Base-by-base conservation (phyloP, 768 basidiomycete species). In the Lactifluus pinguis region DNA sequence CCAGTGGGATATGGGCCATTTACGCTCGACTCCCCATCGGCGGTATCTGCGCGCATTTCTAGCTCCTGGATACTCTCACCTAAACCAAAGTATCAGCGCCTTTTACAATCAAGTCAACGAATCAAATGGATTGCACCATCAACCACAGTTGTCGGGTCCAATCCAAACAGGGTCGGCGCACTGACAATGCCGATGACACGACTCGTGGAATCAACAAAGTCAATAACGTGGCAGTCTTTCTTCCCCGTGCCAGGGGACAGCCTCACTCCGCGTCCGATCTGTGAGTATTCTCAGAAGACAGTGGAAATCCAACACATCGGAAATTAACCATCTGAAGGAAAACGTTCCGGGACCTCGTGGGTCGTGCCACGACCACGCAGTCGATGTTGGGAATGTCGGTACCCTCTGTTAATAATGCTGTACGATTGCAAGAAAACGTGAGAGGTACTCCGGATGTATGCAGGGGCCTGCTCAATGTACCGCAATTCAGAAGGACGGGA, bases 321-420 rank as follows among this genome's bases (percentile, higher is more conserved):
- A 3, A 29, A 56, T n/a, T 77, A 59, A 92, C 92, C 92, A 98
- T 97, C 68, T 98, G 95, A 17, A 90, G 83, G 68, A 94, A 92
- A 11, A 95, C 72, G 69, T 95, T 98, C 38, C 84, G 79, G 13
- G 93, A 95, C 29, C 88, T 80, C 2, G 95, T 98, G 17, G 95
- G 95, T 19, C 92, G 79, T 15, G 89, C 92, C 19, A 98, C 75
- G 38, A 98, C 71, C 9, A 98, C 80, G 63, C 94, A 97, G 68
- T 98, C 95, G 57, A 97, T 88, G 61, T 90, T 91, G 2, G 95
- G 95, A 54, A 98, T 92, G 75, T 98, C 95, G 19, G 93, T 84
- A 4, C 94, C 94, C 75, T 97, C 94, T 1, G 93, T 95, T 64
- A 97, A 76, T 51, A 97, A 88, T 21, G 92, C 92, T 87, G 55